Evolutionary conservation across 2,329 filamentous ascomycete genomes (phyloP), one percentile per base, ranked within the genome.

Genomic region (Aspergillus amoenus): DNA sequence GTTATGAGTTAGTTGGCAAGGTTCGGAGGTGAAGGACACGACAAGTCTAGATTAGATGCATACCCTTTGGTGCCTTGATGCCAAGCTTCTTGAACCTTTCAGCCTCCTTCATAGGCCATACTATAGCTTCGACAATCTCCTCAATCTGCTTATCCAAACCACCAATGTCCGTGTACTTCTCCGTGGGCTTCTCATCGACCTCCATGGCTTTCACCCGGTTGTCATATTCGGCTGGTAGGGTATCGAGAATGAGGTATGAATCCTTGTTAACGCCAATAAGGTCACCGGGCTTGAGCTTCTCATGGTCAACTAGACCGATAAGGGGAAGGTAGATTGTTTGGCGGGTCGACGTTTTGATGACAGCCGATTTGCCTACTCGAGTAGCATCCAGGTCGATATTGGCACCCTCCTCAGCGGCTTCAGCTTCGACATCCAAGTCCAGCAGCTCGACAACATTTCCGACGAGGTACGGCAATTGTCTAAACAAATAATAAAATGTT

Each of bases 151-250:
- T 99, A 78, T 97, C 93, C 68, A 99, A 78, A 51, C 94, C 94
- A 78, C 94, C 94, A 13, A 99, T 95, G 79, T 99, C 94, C 54
- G 88, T 94, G 80, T 99, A 99, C 79, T 97, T 96, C 78, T 99
- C 94, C 40, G 93, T 97, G 9, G 94, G 95, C 83, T 99, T 99
- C 84, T 99, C 95, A 70, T 99, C 94, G 7, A 99, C 94, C 81
- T 99, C 95, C 94, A 99, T 99, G 37, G 95, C 95, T 82, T 99
- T 99, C 65, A 99, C 94, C 76, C 94, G 87, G 79, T 93, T 97
- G 73, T 99, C 94, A 72, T 99, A 99, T 76, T 99, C 95, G 46
- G 94, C 94, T 1, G 94, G 94, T 64, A 99, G 82, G 22, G 94
- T 99, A 73, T 99, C 95, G 57, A 99, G 84, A 64, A 99, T 91